Base-by-base conservation (phyloP, 2,329 filamentous ascomycete species). In the Beauveria caledonica region DNA sequence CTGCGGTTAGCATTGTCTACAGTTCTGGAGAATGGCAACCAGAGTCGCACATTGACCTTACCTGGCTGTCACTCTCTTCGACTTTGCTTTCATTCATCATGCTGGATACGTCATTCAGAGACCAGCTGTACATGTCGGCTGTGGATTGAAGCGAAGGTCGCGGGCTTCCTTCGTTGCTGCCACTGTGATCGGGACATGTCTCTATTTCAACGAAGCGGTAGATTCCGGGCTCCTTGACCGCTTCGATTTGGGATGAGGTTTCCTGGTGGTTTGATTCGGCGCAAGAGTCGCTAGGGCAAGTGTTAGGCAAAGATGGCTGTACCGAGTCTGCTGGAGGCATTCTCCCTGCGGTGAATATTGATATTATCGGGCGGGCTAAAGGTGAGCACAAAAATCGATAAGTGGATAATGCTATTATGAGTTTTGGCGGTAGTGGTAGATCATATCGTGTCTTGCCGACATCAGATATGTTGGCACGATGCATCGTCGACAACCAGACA, bases 71-170 rank as follows among this genome's bases (percentile, higher is more conserved):
- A 15, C 19, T 8, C 1, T 54, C 50, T 15, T 49, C 17, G 40
- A 7, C 10, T 33, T 17, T 23, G 17, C 21, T 27, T 27, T 40
- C 17, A 19, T 48, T 29, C 29, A 49, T 49, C 29, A 42, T 29
- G 25, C 40, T 60, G 21, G 58, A 53, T 21, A 60, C 58, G n/a
- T 60, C 50, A 13, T 54, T 60, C 7, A 60, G 42, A 9, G 58
- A 60, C 17, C 58, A 44, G 42, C 58, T 60, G 44, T 54, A 60
- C 33, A 40, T 23, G 9, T 48, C 50, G 4, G 29, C 11, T 11
- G 21, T 10, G 13, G 50, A 42, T 25, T 54, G 50, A 3, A 50
- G 17, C 13, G 50, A 50, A 10, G 46, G 45, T 19, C 52, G 33
- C 2, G 52, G 51, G 27, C 53, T 61, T 3, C 6, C 46, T 48